Evolutionary conservation across 1,284 basidiomycete genomes (phyloP), one percentile per base, ranked within the genome.

Genomic region (Marasmius tenuissimus): DNA sequence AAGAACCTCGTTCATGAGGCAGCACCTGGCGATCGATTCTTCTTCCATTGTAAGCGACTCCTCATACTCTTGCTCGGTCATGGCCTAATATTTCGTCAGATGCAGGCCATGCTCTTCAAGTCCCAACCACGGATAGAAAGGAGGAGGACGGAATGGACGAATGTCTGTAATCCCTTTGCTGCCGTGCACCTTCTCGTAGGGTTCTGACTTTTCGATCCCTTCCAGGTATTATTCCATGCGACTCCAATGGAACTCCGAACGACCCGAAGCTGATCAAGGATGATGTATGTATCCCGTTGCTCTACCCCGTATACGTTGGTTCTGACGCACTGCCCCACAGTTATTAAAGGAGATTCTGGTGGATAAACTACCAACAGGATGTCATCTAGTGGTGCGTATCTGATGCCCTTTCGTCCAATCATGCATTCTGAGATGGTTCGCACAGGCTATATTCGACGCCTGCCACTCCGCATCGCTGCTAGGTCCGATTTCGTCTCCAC

Each of bases 381-480:
- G 73, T 57, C 73, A 73, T 42, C 71, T 83, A 12, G 74, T 79
- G n/a, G 70, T 77, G 20, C 4, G 77, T 69, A 7, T 14, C 38
- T 39, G 16, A 10, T 45, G 60, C 12, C 12, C 12, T 56, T 54
- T 45, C 11, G 12, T 35, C 9, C 34, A 16, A 27, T 1, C 10
- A 27, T 10, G 18, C 37, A 0, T 11, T 38, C 33, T 38, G 18
- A 18, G 14, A 18, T 37, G 2, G 4, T 37, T 6, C 37, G 20
- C 22, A 3, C 27, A 77, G 74, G 79, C 81, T 4, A 73, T 84
- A 37, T 78, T 83, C 58, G 81, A 83, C 66, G 78, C 80, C 0
- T 82, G 80, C 61, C 80, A 82, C 61, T 81, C 80, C 1, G 81
- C 76, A 0, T 80, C 81, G 0, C 61, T 83, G 38, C 71, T 83